Evolutionary conservation across 2,329 filamentous ascomycete species (phyloP).

Genomic region (Plectosphaerella sp.): DNA sequence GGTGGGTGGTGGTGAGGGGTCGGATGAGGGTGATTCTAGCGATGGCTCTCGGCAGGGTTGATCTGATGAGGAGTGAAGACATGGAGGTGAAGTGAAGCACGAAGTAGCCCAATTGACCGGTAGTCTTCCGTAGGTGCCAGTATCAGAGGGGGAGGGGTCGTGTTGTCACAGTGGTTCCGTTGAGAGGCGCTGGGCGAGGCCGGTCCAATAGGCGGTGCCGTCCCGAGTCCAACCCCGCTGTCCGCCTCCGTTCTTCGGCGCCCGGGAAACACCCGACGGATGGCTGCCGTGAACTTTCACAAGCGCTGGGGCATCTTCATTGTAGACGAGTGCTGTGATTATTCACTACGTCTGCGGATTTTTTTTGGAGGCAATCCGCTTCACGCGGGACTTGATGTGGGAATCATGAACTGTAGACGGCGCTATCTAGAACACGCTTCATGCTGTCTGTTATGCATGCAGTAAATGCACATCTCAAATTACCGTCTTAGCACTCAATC

Average conservation of each 20-base stretch:
- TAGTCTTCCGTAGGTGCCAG: not conserved
- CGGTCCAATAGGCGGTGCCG: not conserved
- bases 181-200: not conserved
- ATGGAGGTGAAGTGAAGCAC: conserved; percentile 2
- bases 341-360: too few relatives aligned
- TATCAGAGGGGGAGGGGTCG: not conserved
- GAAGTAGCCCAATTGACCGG: not conserved
- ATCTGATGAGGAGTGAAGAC: conserved; percentile 12
- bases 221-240: not conserved
- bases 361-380: too few relatives aligned
- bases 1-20: conserved; percentile 1
- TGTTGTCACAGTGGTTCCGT: not conserved
- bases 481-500: too few relatives aligned
- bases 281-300: too few relatives aligned
- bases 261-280: not conserved
- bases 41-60: conserved; percentile 3
- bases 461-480: too few relatives aligned
- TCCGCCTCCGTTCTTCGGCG: conserved; percentile 1
- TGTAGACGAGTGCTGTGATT: too few relatives aligned
- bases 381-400: too few relatives aligned
- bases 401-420: too few relatives aligned
- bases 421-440: too few relatives aligned
- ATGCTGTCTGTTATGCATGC: too few relatives aligned
- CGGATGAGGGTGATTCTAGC: not conserved
- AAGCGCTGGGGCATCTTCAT: too few relatives aligned